Conservation (phyloP, 2,329 filamentous ascomycete genomes). For the Leptographium lundbergii region DNA sequence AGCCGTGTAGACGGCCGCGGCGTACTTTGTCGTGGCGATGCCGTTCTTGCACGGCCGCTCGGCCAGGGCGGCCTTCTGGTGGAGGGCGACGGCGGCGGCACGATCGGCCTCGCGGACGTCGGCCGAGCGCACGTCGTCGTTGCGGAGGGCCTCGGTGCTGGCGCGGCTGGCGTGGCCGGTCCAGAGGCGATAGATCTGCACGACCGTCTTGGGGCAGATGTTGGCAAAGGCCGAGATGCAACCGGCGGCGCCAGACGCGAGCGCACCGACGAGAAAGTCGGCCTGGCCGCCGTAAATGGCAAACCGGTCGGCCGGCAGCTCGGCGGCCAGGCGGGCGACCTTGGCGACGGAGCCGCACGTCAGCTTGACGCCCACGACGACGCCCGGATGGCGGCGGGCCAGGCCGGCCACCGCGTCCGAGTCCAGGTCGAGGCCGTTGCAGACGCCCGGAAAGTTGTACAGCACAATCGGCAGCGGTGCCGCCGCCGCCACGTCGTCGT, state of each 20-base stretch:
- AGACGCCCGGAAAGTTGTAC: conserved; percentile 59
- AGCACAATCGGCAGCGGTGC: conserved; percentile 45
- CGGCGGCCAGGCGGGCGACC: conserved; percentile 44
- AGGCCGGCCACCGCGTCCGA: conserved; percentile 46
- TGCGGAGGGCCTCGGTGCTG: not conserved
- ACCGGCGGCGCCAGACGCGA: conserved; percentile 45
- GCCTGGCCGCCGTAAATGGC: conserved; percentile 60
- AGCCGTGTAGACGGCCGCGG: conserved; percentile 47
- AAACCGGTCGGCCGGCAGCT: conserved; percentile 42
- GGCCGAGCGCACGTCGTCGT: conserved; percentile 6
- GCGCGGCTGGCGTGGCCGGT: conserved; percentile 9
- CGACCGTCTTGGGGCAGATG: conserved; percentile 43
- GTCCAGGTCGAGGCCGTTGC: conserved; percentile 55
- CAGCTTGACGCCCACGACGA: conserved; percentile 22
- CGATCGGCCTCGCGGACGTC: conserved; percentile 32
- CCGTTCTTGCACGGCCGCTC: conserved; percentile 54
- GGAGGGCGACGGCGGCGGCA: conserved; percentile 46
- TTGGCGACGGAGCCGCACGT: conserved; percentile 64
- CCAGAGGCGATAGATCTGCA: conserved; percentile 49
- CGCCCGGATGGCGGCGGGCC: conserved; percentile 20
- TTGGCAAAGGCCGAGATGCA: conserved; percentile 53
- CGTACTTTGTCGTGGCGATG: conserved; percentile 57
- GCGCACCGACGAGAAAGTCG: conserved; percentile 52
- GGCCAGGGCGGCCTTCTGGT: conserved; percentile 49
- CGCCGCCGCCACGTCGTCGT: conserved; percentile 38